These are phyloP conservation scores for Cinnamomum chago DNA, from an alignment of 164 flowering plant genomes.

Conservation along the genomic window DNA sequence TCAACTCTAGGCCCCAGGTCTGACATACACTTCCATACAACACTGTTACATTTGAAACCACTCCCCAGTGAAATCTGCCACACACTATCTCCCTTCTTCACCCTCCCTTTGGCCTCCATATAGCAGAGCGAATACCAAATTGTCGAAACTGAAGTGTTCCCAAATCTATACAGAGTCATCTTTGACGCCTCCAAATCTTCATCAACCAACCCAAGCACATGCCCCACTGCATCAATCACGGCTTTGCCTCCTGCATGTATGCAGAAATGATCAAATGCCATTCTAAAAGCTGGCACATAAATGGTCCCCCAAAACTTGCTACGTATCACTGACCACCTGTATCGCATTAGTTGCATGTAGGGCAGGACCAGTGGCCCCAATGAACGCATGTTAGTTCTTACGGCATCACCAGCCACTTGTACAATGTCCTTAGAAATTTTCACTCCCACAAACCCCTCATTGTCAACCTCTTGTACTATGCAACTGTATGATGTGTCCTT, in stretches of 20 bases:
- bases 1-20: background rate
- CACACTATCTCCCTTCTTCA: constrained; percentile 15
- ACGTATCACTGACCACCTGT: constrained; percentile 12
- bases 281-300: constrained; percentile 7
- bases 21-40: constrained; percentile 12
- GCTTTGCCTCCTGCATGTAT: constrained; percentile 21
- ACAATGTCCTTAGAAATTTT: constrained; percentile 25
- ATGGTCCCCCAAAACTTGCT: constrained; percentile 3
- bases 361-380: constrained; percentile 42
- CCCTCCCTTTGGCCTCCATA: constrained; percentile 14
- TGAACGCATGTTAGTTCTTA: constrained; percentile 23
- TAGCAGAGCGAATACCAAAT: constrained; percentile 14
- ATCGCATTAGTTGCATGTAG: constrained; percentile 23
- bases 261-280: constrained; percentile 13
- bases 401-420: constrained; percentile 30
- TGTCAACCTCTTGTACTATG: constrained; percentile 27
- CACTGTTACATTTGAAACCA: constrained; percentile 18
- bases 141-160: constrained; percentile 12
- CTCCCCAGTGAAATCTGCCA: constrained; percentile 18
- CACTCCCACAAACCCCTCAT: constrained; percentile 26
- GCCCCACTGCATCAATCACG: constrained; percentile 9
- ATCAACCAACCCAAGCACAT: constrained; percentile 8
- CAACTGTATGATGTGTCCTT: constrained; percentile 24
- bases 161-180: constrained; percentile 17
- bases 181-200: constrained; percentile 14